phyloP scores from a whole-genome alignment of 768 basidiomycete species.

The Candolleomyces efflorescens region DNA sequence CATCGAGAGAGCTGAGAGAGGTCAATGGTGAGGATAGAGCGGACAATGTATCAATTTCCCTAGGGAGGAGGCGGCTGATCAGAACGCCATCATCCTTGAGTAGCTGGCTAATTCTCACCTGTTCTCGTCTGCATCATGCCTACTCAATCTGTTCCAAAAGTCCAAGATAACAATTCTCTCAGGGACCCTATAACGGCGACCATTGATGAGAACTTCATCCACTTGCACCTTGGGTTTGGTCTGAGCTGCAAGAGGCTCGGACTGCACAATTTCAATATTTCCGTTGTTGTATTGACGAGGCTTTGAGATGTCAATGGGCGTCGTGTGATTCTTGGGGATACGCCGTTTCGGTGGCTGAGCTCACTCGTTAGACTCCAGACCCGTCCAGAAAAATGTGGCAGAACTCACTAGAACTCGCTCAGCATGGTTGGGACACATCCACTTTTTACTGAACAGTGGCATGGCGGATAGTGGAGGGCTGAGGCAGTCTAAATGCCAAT shows the following conservation, averaged over 20 bases:
- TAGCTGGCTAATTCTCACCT: constrained; percentile 31
- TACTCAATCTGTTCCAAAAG: constrained; percentile 86
- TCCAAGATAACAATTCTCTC: constrained; percentile 90
- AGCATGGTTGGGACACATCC: constrained; percentile 99
- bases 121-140: constrained; percentile 32
- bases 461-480: constrained; percentile 84
- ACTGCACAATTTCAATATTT: constrained; percentile 81
- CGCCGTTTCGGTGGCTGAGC: constrained; percentile 73
- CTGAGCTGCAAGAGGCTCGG: constrained; percentile 43
- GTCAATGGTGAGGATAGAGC: constrained; percentile 69
- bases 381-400: not conserved
- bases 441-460: constrained; percentile 86
- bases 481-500: constrained; percentile 97
- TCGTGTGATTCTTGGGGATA: constrained; percentile 64
- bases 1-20: constrained; percentile 69
- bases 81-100: not conserved
- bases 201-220: constrained; percentile 85
- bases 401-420: constrained; percentile 74
- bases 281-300: constrained; percentile 83
- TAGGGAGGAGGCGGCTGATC: constrained; percentile 11
- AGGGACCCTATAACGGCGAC: constrained; percentile 88
- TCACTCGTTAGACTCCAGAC: not conserved
- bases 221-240: constrained; percentile 44
- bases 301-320: constrained; percentile 72
- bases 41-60: constrained; percentile 40